Base-by-base conservation (phyloP, 176 grass and related monocot genomes). In the Oryza australiensis region DNA sequence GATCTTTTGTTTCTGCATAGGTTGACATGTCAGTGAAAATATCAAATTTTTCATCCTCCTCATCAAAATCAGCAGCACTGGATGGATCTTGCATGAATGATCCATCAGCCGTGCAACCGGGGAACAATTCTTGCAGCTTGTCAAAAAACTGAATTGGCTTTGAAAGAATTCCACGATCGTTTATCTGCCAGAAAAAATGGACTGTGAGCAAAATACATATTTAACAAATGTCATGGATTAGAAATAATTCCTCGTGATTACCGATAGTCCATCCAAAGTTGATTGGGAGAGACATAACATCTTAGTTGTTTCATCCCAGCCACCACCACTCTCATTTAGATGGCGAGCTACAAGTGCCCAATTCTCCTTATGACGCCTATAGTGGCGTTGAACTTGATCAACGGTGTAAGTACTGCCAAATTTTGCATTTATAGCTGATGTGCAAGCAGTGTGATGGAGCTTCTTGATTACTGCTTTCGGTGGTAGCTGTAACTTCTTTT, bases 51-150 rank as follows among this genome's bases (percentile, higher is more conserved):
- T 32, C 26, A 8, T 2, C 3, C 2, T 43, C 80, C 62, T 72
- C 34, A n/a, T 57, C 42, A 24, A 12, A 4, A 1, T 80, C 43
- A 26, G 12, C 13, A 40, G 9, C 23, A 41, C 15, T 59, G 7
- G 7, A 27, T 40, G 78, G 6, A 27, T 70, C 78, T 28, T 80
- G 66, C 78, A 80, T 80, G 13, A 59, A 80, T 7, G 48, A 22
- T 4, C 65, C 14, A 59, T 80, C 66, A 3, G 2, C 9, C 1
- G 33, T 26, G 48, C 13, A 59, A 11, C 28, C 66, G 70, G 48
- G 59, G 0, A 80, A 70, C 57, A 80, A 6, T 59, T 70, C 32
- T 69, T 80, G 23, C 32, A 70, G 5, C n/a, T 80, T 80, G 14
- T 59, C 46, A 12, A 40, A 59, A 12, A 71, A 62, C 11, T 72